phyloP scores from a whole-genome alignment of 2,329 filamentous ascomycete species.

The Penicillium sp. region DNA sequence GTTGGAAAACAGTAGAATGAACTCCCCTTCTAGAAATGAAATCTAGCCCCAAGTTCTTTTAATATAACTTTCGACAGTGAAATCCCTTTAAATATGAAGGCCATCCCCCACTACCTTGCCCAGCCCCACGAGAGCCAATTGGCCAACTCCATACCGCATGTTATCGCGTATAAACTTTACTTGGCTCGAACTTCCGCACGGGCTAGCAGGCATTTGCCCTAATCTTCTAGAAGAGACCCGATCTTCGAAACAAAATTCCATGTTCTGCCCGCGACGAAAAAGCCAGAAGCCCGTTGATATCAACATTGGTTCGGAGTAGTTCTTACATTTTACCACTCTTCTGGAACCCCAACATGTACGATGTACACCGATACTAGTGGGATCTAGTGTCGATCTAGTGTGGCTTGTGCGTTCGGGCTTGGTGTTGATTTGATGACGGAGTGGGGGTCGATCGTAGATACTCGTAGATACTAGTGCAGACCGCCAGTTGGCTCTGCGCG shows the following conservation, averaged over 20 bases:
- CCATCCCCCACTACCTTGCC: neutral
- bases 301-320: neutral
- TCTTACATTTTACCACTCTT: neutral
- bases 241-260: neutral
- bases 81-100: neutral
- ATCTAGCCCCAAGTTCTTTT: neutral
- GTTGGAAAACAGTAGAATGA: neutral
- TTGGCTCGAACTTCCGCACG: neutral
- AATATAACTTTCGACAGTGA: neutral
- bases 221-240: neutral
- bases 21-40: neutral
- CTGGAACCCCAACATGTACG: neutral
- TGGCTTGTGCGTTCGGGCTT: neutral
- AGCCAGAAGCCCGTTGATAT: neutral
- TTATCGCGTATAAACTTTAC: neutral
- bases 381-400: slow-evolving; percentile 1
- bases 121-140: neutral
- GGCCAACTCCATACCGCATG: slow-evolving; percentile 4
- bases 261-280: neutral
- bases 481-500: slow-evolving; percentile 1
- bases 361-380: neutral
- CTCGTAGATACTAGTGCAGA: neutral
- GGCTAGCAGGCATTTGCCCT: neutral
- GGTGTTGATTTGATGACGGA: neutral
- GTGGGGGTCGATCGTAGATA: neutral